Evolutionary conservation across 495 filamentous ascomycete genomes (phyloP).

Genomic region (Aspergillus cristatus): DNA sequence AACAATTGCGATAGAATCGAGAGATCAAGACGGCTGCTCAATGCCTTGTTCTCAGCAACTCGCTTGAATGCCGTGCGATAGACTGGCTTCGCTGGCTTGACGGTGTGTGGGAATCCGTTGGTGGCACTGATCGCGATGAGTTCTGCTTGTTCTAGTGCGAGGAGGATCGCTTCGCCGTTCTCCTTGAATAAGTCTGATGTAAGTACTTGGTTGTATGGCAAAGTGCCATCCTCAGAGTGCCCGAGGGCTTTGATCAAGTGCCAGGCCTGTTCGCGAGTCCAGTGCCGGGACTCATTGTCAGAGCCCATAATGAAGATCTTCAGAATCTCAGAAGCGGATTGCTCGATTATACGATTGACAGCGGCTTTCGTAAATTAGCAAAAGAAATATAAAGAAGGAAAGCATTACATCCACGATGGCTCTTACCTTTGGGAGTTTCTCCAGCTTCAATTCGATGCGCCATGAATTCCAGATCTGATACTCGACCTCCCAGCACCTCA

Average conservation of each 20-base stretch:
- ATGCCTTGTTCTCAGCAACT: conserved; percentile 59
- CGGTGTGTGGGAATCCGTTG: conserved; percentile 64
- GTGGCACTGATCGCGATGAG: conserved; percentile 67
- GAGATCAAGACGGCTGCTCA: conserved; percentile 68
- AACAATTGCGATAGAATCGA: conserved; percentile 55
- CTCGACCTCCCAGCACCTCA: conserved; percentile 69
- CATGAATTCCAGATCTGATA: conserved; percentile 91
- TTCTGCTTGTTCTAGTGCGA: conserved; percentile 76
- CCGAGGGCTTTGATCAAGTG: conserved; percentile 69
- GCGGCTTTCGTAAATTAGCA: conserved; percentile 45
- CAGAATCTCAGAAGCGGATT: conserved; percentile 78
- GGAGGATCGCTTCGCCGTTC: conserved; percentile 61
- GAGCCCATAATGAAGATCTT: conserved; percentile 77
- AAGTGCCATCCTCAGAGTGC: conserved; percentile 33
- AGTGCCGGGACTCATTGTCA: conserved; percentile 40
- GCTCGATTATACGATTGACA: conserved; percentile 81
- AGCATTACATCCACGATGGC: conserved; percentile 3
- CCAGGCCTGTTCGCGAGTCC: conserved; percentile 85
- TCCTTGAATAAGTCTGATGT: conserved; percentile 61
- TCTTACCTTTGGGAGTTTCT: conserved; percentile 59
- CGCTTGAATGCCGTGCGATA: conserved; percentile 72
- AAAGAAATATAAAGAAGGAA: not conserved
- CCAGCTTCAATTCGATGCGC: conserved; percentile 84
- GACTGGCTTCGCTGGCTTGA: conserved; percentile 79
- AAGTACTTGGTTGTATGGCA: conserved; percentile 78